Evolutionary conservation across 306 rosid species (phyloP).

Genomic region (Phaseolus lunatus): DNA sequence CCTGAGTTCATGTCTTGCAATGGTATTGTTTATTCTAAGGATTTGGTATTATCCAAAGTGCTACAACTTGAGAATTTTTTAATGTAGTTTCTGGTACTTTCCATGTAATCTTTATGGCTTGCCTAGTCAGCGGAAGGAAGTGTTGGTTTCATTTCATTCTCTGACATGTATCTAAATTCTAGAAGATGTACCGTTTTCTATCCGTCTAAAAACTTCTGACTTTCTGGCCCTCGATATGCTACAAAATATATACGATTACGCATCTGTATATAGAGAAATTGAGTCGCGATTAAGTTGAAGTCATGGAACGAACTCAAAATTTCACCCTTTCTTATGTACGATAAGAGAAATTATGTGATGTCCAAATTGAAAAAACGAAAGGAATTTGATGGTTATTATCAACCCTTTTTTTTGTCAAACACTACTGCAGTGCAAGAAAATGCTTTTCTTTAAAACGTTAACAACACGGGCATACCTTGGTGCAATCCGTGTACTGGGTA

Average conservation of each 20-base stretch:
- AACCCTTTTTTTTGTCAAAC: too few relatives aligned
- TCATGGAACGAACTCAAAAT: not conserved
- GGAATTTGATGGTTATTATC: too few relatives aligned
- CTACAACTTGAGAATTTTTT: slow-evolving; percentile 29
- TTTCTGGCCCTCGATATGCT: not conserved
- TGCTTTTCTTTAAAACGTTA: too few relatives aligned
- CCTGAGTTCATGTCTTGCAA: not conserved
- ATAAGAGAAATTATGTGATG: too few relatives aligned
- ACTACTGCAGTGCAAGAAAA: too few relatives aligned
- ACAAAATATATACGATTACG: too few relatives aligned
- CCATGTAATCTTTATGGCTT: slow-evolving; percentile 10
- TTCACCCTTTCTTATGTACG: too few relatives aligned
- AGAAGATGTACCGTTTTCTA: slow-evolving; percentile 21
- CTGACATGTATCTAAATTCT: not conserved
- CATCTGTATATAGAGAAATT: too few relatives aligned
- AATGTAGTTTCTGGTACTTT: slow-evolving; percentile 24
- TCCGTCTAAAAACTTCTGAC: not conserved
- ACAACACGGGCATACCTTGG: too few relatives aligned
- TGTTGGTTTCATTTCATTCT: not conserved
- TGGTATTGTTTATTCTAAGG: slow-evolving; percentile 4
- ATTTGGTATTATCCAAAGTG: slow-evolving; percentile 29
- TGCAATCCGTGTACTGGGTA: too few relatives aligned
- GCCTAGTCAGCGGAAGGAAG: slow-evolving; percentile 11
- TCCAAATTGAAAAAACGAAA: too few relatives aligned
- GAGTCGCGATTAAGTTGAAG: not conserved